These are phyloP conservation scores for Isabelozyma pseudorhagii DNA, from an alignment of 805 yeast genomes.

Conservation along the genomic window DNA sequence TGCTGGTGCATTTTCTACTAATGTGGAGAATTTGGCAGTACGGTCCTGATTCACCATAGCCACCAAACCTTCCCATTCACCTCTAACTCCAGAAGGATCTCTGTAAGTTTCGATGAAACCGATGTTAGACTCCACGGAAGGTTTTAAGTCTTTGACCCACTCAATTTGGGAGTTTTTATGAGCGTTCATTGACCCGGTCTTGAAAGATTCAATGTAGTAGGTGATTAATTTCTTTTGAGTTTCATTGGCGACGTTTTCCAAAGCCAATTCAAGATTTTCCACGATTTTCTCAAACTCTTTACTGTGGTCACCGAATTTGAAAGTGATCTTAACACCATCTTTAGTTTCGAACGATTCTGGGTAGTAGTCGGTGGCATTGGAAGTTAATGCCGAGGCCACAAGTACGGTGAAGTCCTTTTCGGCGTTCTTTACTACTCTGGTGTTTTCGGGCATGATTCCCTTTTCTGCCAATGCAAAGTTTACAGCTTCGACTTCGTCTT, in stretches of 20 bases:
- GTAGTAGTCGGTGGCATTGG: conserved; percentile 48
- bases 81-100: conserved; percentile 88
- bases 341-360: conserved; percentile 37
- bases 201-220: conserved; percentile 65
- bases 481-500: conserved; percentile 62
- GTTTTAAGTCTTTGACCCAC: conserved; percentile 88
- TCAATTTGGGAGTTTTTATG: conserved; percentile 80
- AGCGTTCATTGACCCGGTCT: conserved; percentile 79
- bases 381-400: conserved; percentile 63
- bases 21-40: conserved; percentile 70
- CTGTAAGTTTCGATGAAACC: conserved; percentile 93
- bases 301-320: conserved; percentile 77
- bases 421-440: conserved; percentile 61
- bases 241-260: conserved; percentile 65
- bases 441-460: conserved; percentile 75
- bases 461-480: conserved; percentile 61
- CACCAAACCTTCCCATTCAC: conserved; percentile 91
- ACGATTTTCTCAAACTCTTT: conserved; percentile 62
- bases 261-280: conserved; percentile 54
- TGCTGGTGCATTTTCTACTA: conserved; percentile 64
- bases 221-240: conserved; percentile 66
- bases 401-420: conserved; percentile 51
- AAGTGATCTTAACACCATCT: conserved; percentile 31
- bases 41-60: conserved; percentile 88
- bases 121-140: conserved; percentile 66